Evolutionary conservation across 2,329 filamentous ascomycete genomes (phyloP), one percentile per base, ranked within the genome.

Genomic region (Aspergillus spinulosporus): DNA sequence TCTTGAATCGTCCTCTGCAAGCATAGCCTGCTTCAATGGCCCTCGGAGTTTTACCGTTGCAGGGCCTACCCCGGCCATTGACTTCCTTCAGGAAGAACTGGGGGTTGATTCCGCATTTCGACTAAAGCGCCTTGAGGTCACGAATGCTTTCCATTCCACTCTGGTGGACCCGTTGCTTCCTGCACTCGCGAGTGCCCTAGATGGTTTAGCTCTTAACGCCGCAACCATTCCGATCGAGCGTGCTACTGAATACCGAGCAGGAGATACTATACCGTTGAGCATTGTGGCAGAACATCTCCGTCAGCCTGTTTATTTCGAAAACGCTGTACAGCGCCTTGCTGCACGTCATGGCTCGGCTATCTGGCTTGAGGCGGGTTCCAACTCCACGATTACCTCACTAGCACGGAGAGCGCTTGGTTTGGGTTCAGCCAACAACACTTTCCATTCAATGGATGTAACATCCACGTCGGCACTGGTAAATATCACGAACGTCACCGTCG

Each of bases 111-210:
- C 34, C 1, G 2, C 47, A 5, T 54, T 73, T 37, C 69, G 64
- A 46, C 50, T 14, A 5, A 80, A 78, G 61, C 61, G 62, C 2
- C 72, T 83, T 0, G 67, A 73, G 7, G 76, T 79, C 0, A 78
- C 78, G 0, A 74, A 82, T 53, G 79, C 77, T 0, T 82, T 80
- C 59, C 80, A 82, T 59, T 81, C 74, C 0, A 47, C 52, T 0
- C 65, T 82, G 0, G 73, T 77, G 0, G 76, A 80, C 0, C 48
- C 57, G 0, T 48, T 80, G 0, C 49, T 72, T 4, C 32, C 54
- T 1, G 54, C 57, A 0, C 64, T 79, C 1, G 56, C 60, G 6
- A n/a, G 60, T 1, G 31, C 72, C 3, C 74, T 64, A 0, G 49
- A 66, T 2, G 63, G 39, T 0, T 6, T 79, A 0, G 60, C 45